Conservation (phyloP, 2,329 filamentous ascomycete species). For the Fonsecaea multimorphosa region DNA sequence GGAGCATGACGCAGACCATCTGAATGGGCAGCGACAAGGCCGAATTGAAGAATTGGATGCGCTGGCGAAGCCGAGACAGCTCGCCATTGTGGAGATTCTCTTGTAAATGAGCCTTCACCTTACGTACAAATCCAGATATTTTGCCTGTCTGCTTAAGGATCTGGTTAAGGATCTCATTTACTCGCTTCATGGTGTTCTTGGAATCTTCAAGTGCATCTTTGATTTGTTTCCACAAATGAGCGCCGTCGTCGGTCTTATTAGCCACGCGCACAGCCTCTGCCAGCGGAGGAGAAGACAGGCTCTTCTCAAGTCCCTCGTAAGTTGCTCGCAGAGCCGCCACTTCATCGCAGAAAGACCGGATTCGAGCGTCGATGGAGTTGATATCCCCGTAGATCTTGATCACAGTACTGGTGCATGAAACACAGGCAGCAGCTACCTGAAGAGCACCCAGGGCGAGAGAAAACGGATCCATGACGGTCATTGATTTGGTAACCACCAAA, state of each 20-base stretch:
- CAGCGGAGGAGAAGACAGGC: conserved; percentile 33
- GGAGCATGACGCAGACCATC: conserved; percentile 38
- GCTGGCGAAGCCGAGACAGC: conserved; percentile 36
- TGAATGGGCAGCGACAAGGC: conserved; percentile 37
- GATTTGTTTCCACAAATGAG: conserved; percentile 37
- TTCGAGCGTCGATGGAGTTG: conserved; percentile 35
- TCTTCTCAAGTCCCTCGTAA: conserved; percentile 35
- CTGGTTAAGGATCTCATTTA: conserved; percentile 34
- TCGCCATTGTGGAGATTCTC: conserved; percentile 35
- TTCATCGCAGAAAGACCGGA: conserved; percentile 35
- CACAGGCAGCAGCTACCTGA: conserved; percentile 36
- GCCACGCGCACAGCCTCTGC: conserved; percentile 36
- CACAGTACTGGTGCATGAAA: conserved; percentile 34
- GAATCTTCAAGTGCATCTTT: conserved; percentile 34
- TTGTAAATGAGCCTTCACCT: conserved; percentile 32
- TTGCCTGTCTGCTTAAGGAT: conserved; percentile 33
- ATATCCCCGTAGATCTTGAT: conserved; percentile 37
- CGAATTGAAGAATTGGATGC: conserved; percentile 37
- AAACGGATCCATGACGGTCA: conserved; percentile 31
- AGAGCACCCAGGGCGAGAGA: conserved; percentile 28
- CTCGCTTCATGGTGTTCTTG: conserved; percentile 31
- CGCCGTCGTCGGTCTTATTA: conserved; percentile 34
- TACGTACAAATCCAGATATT: conserved; percentile 28
- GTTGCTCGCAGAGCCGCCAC: conserved; percentile 32
- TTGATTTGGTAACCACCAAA: neutral